Base-by-base conservation (phyloP, 108 stramenopile genomes). In the Cyclotella baltica region DNA sequence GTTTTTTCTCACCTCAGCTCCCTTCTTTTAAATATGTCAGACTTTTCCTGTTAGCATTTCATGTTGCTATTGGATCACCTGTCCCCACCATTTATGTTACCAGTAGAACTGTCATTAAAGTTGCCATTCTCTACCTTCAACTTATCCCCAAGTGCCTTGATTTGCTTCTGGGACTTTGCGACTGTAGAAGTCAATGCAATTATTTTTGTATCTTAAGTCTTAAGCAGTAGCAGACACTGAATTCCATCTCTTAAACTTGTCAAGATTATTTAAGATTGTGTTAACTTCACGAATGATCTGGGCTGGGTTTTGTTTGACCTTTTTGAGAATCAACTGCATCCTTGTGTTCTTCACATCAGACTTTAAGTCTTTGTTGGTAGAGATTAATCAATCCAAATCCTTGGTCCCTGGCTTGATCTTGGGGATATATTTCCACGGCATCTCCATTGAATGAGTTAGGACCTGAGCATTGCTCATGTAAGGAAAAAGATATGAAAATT, bases 141-240 rank as follows among this genome's bases (percentile, higher is more conserved):
- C n/a, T n/a, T n/a, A n/a, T n/a, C n/a, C n/a, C n/a, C n/a, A n/a
- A 43, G 40, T 43, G 40, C 40, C 40, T 43, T 43, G 40, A 43
- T 43, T 11, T 1, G 51, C 31, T 53, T 51, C 68, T 69, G 33
- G 16, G 29, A 4, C 27, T 67, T 22, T 3, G 15, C 33, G n/a
- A 53, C 27, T 28, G 30, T 30, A 3, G 68, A 29, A n/a, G 68
- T 31, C 3, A 69, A 34, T 4, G 68, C 50, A 53, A 69, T 51
- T 30, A 69, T 53, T 43, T 69, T 69, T 30, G 29, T 30, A 53
- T 69, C 50, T 0, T 19, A n/a, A n/a, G n/a, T n/a, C n/a, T n/a
- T n/a, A n/a, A n/a, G n/a, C n/a, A n/a, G n/a, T 3, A 29, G 18
- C 30, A 18, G 48, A 51, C 13, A 20, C 16, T 4, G 40, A 34